Conservation (phyloP, 2,329 filamentous ascomycete genomes). For the Aureobasidium melanogenum region DNA sequence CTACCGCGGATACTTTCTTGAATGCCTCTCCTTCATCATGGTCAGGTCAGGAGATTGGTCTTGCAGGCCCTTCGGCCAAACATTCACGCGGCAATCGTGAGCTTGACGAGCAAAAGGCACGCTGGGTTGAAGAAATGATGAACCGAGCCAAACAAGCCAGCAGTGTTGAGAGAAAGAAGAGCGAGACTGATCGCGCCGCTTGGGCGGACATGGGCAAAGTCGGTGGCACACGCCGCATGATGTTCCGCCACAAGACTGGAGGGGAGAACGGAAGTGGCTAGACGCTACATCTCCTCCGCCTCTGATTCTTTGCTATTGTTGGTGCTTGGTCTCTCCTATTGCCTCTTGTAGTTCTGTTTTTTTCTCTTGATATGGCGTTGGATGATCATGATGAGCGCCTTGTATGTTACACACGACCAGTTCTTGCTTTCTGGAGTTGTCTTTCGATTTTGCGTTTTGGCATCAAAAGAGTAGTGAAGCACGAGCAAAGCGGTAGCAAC, state of each 20-base stretch:
- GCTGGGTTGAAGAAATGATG: slow-evolving; percentile 78
- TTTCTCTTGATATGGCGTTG: background rate
- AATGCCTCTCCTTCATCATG: slow-evolving; percentile 21
- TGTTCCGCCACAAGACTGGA: slow-evolving; percentile 2
- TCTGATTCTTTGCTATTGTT: background rate
- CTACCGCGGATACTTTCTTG: slow-evolving; percentile 17
- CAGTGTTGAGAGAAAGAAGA: slow-evolving; percentile 39
- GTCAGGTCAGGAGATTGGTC: slow-evolving; percentile 45
- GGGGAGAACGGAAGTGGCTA: slow-evolving; percentile 1
- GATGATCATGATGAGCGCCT: background rate
- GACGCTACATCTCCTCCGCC: background rate
- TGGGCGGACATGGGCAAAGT: slow-evolving; percentile 66
- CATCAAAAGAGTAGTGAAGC: background rate
- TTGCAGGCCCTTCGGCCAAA: slow-evolving; percentile 60
- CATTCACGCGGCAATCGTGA: background rate
- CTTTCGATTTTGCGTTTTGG: background rate
- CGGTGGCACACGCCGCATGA: slow-evolving; percentile 64
- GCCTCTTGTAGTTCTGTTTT: background rate
- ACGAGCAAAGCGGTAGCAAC: background rate
- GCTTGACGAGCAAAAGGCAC: slow-evolving; percentile 59
- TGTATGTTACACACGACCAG: background rate
- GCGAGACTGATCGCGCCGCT: slow-evolving; percentile 14
- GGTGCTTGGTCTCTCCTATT: background rate
- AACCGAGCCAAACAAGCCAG: slow-evolving; percentile 67
- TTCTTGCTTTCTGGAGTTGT: background rate